phyloP scores from a whole-genome alignment of 2,329 filamentous ascomycete genomes.

The Diplocarpon rosae region DNA sequence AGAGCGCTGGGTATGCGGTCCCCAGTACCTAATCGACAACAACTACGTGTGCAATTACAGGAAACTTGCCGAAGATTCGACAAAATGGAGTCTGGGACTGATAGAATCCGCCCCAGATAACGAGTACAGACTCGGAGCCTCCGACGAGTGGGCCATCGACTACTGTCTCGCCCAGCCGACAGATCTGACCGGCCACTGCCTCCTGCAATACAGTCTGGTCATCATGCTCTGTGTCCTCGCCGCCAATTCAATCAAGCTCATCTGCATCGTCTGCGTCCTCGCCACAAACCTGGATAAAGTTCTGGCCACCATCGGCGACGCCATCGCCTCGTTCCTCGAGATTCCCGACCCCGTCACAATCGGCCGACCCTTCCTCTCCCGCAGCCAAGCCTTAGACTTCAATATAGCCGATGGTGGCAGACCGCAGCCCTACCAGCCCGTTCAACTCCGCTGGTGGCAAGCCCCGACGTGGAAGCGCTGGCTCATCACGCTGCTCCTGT shows the following conservation, averaged over 20 bases:
- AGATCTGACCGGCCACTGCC: constrained; percentile 10
- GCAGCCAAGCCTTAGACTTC: constrained; percentile 11
- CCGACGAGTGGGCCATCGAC: constrained; percentile 14
- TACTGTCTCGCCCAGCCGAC: constrained; percentile 15
- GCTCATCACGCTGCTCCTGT: constrained; percentile 11
- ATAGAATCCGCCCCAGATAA: background rate
- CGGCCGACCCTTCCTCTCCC: constrained; percentile 19
- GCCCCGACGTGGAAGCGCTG: constrained; percentile 10
- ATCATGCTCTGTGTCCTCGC: constrained; percentile 14
- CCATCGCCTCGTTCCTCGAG: constrained; percentile 29
- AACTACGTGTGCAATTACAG: constrained; percentile 14
- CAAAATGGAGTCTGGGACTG: constrained; percentile 12
- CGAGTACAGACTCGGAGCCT: background rate
- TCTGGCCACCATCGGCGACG: constrained; percentile 29
- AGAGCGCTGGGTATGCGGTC: constrained; percentile 17
- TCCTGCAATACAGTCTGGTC: constrained; percentile 15
- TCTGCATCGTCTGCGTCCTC: constrained; percentile 10
- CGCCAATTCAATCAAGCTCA: constrained; percentile 12
- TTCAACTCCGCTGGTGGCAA: constrained; percentile 13
- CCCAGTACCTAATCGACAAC: constrained; percentile 11
- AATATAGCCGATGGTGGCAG: background rate
- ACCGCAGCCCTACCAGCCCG: constrained; percentile 3
- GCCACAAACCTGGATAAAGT: constrained; percentile 10
- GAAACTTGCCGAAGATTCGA: constrained; percentile 10
- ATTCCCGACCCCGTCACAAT: constrained; percentile 25